Percentiles rank a stretch among this genome's conserved stretches.
Evolutionary conservation across 495 filamentous ascomycete genomes (phyloP).

Genomic region (Aspergillus baeticus): DNA sequence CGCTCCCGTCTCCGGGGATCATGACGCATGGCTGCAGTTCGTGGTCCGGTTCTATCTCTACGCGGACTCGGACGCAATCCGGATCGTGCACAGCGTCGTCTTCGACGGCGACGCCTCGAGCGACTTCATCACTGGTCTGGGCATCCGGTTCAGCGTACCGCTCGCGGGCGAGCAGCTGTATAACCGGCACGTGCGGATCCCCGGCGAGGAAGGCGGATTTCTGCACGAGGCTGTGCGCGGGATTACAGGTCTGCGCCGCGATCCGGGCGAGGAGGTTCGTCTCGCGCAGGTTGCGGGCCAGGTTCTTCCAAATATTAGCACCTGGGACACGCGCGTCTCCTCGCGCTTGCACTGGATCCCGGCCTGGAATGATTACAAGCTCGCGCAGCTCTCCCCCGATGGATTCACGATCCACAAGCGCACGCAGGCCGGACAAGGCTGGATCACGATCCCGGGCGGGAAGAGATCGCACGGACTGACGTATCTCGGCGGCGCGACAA

Average conservation of each 20-base stretch:
- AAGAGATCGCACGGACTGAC: conserved; percentile 42
- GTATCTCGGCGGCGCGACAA: conserved; percentile 45
- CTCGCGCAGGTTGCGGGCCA: conserved; percentile 35
- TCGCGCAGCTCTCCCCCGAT: conserved; percentile 47
- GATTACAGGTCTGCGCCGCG: conserved; percentile 40
- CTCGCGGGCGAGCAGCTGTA: conserved; percentile 35
- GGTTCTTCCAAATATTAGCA: conserved; percentile 24
- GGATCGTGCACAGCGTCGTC: conserved; percentile 36
- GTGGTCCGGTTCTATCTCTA: conserved; percentile 45
- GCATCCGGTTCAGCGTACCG: conserved; percentile 39
- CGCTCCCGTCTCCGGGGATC: conserved; percentile 6
- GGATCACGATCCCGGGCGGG: conserved; percentile 50
- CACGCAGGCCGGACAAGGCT: conserved; percentile 44
- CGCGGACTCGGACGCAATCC: conserved; percentile 36
- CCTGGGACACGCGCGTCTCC: conserved; percentile 36
- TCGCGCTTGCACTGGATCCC: conserved; percentile 44
- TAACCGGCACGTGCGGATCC: conserved; percentile 39
- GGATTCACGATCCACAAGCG: conserved; percentile 52
- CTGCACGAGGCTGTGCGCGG: conserved; percentile 42
- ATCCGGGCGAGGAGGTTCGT: conserved; percentile 32
- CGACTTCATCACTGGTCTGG: conserved; percentile 38
- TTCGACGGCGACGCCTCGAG: conserved; percentile 34
- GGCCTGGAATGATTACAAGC: conserved; percentile 45
- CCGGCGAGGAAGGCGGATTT: conserved; percentile 35
- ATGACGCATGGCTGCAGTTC: conserved; percentile 37